Evolutionary conservation across 2,329 filamentous ascomycete genomes (phyloP).

Genomic region (Arthrocladium fulminans): DNA sequence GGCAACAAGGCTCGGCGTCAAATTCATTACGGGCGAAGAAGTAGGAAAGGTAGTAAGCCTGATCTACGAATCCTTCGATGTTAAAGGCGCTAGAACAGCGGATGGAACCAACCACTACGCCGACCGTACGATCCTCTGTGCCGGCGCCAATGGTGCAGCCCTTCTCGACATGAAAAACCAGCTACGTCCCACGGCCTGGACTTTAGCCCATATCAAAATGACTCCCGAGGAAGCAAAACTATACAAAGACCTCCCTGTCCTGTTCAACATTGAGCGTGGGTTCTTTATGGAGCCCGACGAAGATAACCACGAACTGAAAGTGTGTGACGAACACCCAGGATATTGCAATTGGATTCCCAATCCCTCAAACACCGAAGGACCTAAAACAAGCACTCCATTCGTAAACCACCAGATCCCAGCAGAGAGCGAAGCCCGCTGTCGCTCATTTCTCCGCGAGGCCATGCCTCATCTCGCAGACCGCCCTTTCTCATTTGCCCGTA

Average conservation of each 20-base stretch:
- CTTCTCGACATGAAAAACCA: conserved; percentile 40
- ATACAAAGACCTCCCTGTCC: conserved; percentile 37
- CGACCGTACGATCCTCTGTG: conserved; percentile 34
- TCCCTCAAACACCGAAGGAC: conserved; percentile 21
- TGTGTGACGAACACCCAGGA: conserved; percentile 47
- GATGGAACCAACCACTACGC: conserved; percentile 32
- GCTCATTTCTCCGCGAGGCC: conserved; percentile 42
- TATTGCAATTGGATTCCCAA: conserved; percentile 42
- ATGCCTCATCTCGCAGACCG: conserved; percentile 46
- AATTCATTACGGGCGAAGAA: conserved; percentile 38
- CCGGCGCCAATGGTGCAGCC: conserved; percentile 34
- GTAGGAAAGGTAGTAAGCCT: conserved; percentile 32
- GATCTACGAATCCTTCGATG: conserved; percentile 29
- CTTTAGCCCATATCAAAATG: conserved; percentile 39
- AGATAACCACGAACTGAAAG: conserved; percentile 31
- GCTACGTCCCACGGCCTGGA: conserved; percentile 39
- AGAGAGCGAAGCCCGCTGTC: conserved; percentile 40
- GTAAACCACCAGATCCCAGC: conserved; percentile 37
- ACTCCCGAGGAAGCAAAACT: conserved; percentile 32
- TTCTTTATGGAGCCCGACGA: conserved; percentile 44
- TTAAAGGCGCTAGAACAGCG: conserved; percentile 32
- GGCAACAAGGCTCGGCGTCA: conserved; percentile 39
- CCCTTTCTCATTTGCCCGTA: conserved; percentile 42
- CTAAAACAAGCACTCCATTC: conserved; percentile 33
- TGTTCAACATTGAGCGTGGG: conserved; percentile 41